Conservation (phyloP, 2,329 filamentous ascomycete species). For the Didymella lethalis region DNA sequence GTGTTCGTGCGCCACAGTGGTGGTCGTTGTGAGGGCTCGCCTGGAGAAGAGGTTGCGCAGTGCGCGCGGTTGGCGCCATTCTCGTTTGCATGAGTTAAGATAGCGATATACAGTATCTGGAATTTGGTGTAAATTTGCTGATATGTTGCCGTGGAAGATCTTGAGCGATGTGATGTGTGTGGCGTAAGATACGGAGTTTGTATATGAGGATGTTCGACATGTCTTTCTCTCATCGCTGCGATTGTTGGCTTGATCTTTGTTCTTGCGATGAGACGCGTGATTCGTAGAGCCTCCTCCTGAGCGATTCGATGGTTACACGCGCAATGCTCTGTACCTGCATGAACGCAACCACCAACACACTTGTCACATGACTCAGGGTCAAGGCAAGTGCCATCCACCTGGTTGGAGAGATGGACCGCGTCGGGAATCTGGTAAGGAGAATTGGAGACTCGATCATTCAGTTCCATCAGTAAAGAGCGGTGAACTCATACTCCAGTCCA, state of each 20-base stretch:
- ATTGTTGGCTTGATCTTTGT: neutral
- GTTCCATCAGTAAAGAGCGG: constrained; percentile 7
- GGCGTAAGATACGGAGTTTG: neutral
- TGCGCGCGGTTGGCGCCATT: neutral
- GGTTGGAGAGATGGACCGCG: neutral
- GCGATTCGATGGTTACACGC: constrained; percentile 1
- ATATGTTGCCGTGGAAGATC: neutral
- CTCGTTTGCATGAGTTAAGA: neutral
- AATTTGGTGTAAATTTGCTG: neutral
- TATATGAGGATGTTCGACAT: neutral
- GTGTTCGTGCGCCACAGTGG: neutral
- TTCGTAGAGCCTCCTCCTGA: neutral
- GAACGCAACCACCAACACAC: constrained; percentile 18
- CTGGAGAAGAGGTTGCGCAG: neutral
- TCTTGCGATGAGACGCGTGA: neutral
- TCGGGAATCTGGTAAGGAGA: constrained; percentile 1
- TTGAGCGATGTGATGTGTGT: neutral
- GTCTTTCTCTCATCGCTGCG: neutral
- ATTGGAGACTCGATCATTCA: neutral
- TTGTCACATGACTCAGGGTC: constrained; percentile 12
- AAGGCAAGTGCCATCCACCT: constrained; percentile 1
- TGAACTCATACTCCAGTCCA: constrained; percentile 4
- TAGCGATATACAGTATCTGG: neutral
- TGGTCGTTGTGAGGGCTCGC: neutral
- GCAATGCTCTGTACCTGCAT: constrained; percentile 13